A percentile compares a stretch with the other conserved stretches of the same genome.
Conservation (phyloP, 176 grass and related monocot species). For the Aechmea fasciata region DNA sequence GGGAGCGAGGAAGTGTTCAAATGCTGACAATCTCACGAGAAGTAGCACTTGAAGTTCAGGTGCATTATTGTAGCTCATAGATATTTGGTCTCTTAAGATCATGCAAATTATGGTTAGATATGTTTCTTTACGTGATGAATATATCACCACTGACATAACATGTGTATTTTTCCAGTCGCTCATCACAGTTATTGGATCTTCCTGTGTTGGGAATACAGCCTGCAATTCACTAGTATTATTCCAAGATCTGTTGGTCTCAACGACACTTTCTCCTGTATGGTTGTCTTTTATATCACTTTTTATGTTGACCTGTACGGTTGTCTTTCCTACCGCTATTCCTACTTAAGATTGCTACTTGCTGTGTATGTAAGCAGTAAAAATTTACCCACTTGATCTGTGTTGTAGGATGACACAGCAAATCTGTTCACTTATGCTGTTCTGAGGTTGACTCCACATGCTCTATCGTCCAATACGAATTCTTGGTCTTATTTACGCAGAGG, state of each 20-base stretch:
- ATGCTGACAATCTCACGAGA: constrained; percentile 88
- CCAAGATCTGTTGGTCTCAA: constrained; percentile 90
- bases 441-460: constrained; percentile 78
- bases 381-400: constrained; percentile 1
- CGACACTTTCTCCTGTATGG: constrained; percentile 73
- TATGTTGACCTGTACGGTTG: constrained; percentile 10
- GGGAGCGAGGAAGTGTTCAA: constrained; percentile 73
- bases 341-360: neutral
- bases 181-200: constrained; percentile 59
- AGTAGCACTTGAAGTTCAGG: constrained; percentile 97
- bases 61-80: constrained; percentile 3
- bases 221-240: constrained; percentile 82
- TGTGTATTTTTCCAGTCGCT: constrained; percentile 65
- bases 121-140: constrained; percentile 20
- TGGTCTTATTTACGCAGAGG: constrained; percentile 97
- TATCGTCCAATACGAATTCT: constrained; percentile 60
- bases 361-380: constrained; percentile 11
- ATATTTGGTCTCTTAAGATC: neutral
- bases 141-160: constrained; percentile 37
- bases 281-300: constrained; percentile 22
- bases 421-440: constrained; percentile 71
- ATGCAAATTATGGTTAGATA: constrained; percentile 9
- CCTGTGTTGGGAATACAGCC: constrained; percentile 37
- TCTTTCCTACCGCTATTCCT: neutral
- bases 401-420: constrained; percentile 80